phyloP scores from a whole-genome alignment of 2,329 filamentous ascomycete species.

The Reticulascus tulasneorum region DNA sequence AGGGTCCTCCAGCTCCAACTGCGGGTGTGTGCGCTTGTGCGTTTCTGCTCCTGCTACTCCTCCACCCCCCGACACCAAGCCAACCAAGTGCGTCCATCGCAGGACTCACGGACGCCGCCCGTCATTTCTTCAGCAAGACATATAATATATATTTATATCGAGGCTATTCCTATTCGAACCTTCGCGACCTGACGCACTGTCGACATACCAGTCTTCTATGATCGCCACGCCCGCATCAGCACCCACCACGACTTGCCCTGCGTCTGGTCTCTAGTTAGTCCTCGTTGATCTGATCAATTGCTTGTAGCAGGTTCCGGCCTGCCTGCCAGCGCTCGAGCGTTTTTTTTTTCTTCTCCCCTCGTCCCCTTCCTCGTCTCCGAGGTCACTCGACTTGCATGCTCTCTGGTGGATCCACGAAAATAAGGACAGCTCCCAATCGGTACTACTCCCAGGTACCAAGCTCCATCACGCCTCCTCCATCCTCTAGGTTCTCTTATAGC shows the following conservation, averaged over 20 bases:
- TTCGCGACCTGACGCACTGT: too few species aligned
- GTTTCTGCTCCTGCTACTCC: too few species aligned
- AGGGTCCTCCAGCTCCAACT: too few species aligned
- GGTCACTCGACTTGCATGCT: not conserved
- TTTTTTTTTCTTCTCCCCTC: conserved; percentile 4
- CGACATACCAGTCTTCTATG: conserved; percentile 6
- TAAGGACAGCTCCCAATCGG: conserved; percentile 13
- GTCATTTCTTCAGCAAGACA: too few species aligned
- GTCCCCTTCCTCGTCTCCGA: not conserved
- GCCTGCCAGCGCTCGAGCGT: conserved; percentile 17
- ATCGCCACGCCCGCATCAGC: conserved; percentile 16
- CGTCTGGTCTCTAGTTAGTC: conserved; percentile 16
- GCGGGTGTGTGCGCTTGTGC: too few species aligned
- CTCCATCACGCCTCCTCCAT: conserved; percentile 15
- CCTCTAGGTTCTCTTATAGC: conserved; percentile 14
- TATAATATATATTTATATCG: too few species aligned
- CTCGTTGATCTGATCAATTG: conserved; percentile 22
- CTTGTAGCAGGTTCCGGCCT: conserved; percentile 17
- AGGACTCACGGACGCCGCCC: too few species aligned
- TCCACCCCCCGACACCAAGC: too few species aligned
- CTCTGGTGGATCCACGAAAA: conserved; percentile 9
- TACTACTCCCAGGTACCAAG: conserved; percentile 13
- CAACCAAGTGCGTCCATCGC: too few species aligned
- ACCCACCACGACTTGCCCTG: conserved; percentile 1
- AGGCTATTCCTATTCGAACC: too few species aligned